These are phyloP conservation scores for Thalassia testudinum DNA, from an alignment of 116 monocot species.

Conservation along the genomic window DNA sequence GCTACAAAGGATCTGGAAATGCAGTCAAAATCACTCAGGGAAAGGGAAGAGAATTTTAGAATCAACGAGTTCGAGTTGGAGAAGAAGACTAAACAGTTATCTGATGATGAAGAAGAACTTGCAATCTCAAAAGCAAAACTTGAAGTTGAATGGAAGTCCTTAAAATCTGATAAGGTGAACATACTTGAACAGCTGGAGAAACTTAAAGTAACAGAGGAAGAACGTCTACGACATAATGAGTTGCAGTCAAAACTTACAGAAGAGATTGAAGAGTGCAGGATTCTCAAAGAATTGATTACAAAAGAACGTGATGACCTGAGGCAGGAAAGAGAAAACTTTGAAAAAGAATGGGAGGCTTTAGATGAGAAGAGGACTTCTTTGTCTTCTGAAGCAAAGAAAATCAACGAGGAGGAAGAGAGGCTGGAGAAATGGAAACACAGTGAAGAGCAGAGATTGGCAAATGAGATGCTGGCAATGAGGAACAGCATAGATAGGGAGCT, in stretches of 20 bases:
- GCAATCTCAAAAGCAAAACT: conserved; percentile 24
- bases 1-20: conserved; percentile 47
- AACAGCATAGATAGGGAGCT: conserved; percentile 29
- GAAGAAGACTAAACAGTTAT: conserved; percentile 29
- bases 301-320: conserved; percentile 56
- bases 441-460: conserved; percentile 58
- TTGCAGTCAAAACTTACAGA: conserved; percentile 51
- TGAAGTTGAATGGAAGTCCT: conserved; percentile 26
- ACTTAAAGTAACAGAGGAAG: conserved; percentile 52
- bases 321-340: conserved; percentile 66
- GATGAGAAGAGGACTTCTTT: conserved; percentile 60
- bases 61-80: conserved; percentile 31
- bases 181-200: conserved; percentile 38
- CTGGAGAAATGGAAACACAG: conserved; percentile 50
- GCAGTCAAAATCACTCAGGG: conserved; percentile 54
- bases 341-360: conserved; percentile 72
- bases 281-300: conserved; percentile 38
- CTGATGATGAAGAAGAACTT: conserved; percentile 25
- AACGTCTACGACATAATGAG: conserved; percentile 36
- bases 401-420: conserved; percentile 35
- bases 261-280: conserved; percentile 67
- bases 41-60: conserved; percentile 48
- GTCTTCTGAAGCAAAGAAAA: conserved; percentile 25
- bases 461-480: conserved; percentile 17
- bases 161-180: conserved; percentile 35